Base-by-base conservation (phyloP, 2,329 filamentous ascomycete species). In the Uncinocarpus reesii region DNA sequence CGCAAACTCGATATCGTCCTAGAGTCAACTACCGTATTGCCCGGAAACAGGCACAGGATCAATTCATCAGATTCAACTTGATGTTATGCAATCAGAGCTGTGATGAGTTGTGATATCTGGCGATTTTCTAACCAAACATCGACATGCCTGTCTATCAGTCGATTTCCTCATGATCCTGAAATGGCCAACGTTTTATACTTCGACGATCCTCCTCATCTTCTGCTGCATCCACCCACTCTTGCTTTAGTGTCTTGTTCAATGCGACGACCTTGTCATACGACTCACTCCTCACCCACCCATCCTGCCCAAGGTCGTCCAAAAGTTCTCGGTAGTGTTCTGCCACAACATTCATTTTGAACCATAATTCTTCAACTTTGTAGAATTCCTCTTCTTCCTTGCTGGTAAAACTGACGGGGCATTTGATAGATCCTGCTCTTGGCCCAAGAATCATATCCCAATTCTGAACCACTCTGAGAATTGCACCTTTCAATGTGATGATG, bases 251-350 rank as follows among this genome's bases (percentile, higher is more conserved):
- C 38, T 48, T 37, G 16, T 53, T 51, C 20, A 23, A 37, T 35
- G 44, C 42, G 15, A 35, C 36, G 15, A 44, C 52, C 10, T 43
- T 11, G 3, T 50, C 49, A 46, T 53, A 55, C 10, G 34, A 23
- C 34, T 52, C 53, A 20, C 38, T 45, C 26, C 48, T 48, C 18
- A 53, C 37, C 53, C 53, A 55, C 3, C 53, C 53, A 38, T 55
- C 47, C 42, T 55, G 45, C 26, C 36, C 45, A 11, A 55, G 23
- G 13, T 28, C 45, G 20, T 44, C 55, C 4, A 55, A 37, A 24
- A 37, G 6, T 26, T 45, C 42, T 10, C 47, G 49, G 43, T 47
- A 52, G 21, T 49, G 13, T 8, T 53, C 43, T 23, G 49, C 38
- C 46, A 46, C 26, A 7, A 24, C 26, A 34, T 50, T 53, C 26